These are phyloP conservation scores for Mucor circinelloides DNA, from an alignment of 371 early-diverging fungal genomes.

Conservation along the genomic window DNA sequence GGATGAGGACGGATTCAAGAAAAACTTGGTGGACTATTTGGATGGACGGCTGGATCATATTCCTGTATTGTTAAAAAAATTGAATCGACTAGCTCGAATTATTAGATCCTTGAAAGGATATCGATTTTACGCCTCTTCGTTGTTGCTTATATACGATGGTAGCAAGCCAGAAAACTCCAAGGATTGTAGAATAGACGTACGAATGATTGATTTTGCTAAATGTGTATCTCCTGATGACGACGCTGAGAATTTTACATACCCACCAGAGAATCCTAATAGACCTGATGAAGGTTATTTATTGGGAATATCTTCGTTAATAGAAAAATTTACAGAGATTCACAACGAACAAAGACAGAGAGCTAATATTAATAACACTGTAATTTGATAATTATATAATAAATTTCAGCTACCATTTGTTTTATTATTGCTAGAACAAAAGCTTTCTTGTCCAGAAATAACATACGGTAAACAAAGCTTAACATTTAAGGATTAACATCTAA, in stretches of 20 bases:
- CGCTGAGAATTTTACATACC: slow-evolving; percentile 47
- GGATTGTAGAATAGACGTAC: slow-evolving; percentile 62
- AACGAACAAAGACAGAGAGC: neutral
- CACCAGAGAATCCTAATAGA: slow-evolving; percentile 55
- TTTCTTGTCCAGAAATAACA: too few species aligned
- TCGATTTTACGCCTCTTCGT: slow-evolving; percentile 88
- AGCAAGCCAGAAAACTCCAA: neutral
- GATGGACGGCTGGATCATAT: slow-evolving; percentile 78
- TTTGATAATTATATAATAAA: neutral
- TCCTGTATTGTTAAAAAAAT: slow-evolving; percentile 71
- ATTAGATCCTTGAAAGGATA: slow-evolving; percentile 75
- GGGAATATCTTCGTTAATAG: slow-evolving; percentile 70
- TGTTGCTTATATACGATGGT: slow-evolving; percentile 74
- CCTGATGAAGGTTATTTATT: slow-evolving; percentile 76
- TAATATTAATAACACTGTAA: too few species aligned
- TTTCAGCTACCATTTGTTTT: neutral
- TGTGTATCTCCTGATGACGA: slow-evolving; percentile 49
- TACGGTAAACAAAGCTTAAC: too few species aligned
- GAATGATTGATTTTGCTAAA: slow-evolving; percentile 94
- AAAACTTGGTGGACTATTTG: slow-evolving; percentile 74
- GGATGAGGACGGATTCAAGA: slow-evolving; percentile 70
- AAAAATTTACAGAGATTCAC: slow-evolving; percentile 1
- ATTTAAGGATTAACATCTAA: too few species aligned
- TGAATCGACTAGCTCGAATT: slow-evolving; percentile 68
- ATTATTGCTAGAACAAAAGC: too few species aligned